Conservation (phyloP, 129 eudicot genomes). For the Glebionis coronaria region DNA sequence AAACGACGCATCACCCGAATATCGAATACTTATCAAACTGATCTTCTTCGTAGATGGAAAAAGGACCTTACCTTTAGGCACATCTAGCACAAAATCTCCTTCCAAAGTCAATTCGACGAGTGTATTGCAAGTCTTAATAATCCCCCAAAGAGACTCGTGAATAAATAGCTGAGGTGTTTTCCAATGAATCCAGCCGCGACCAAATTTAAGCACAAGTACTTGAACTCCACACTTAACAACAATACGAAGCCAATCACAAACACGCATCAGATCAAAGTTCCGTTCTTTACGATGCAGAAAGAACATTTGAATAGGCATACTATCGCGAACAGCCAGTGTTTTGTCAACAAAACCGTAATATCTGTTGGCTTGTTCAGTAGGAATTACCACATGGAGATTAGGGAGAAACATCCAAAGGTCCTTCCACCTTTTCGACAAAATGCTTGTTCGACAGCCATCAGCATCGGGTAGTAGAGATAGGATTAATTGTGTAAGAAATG, state of each 20-base stretch:
- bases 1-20: not conserved
- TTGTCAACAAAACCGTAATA: constrained; percentile 23
- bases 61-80: not conserved
- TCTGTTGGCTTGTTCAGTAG: too few species aligned
- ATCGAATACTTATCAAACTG: constrained; percentile 10
- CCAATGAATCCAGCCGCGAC: too few species aligned
- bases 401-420: not conserved
- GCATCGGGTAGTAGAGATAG: too few species aligned
- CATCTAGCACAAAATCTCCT: constrained; percentile 19
- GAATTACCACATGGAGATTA: too few species aligned
- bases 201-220: constrained; percentile 13
- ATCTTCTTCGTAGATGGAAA: constrained; percentile 22
- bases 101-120: constrained; percentile 20
- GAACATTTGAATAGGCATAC: constrained; percentile 15
- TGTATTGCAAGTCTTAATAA: not conserved
- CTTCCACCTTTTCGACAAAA: not conserved
- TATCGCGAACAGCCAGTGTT: constrained; percentile 11
- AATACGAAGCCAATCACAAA: not conserved
- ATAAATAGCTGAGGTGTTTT: constrained; percentile 12
- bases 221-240: constrained; percentile 13
- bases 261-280: constrained; percentile 13
- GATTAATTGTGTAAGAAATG: too few species aligned
- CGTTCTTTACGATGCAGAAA: constrained; percentile 11
- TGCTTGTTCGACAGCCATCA: too few species aligned
- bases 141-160: constrained; percentile 15